phyloP scores from a whole-genome alignment of 225 moss, liverwort and hornwort species.

The Physcomitrellopsis africana region DNA sequence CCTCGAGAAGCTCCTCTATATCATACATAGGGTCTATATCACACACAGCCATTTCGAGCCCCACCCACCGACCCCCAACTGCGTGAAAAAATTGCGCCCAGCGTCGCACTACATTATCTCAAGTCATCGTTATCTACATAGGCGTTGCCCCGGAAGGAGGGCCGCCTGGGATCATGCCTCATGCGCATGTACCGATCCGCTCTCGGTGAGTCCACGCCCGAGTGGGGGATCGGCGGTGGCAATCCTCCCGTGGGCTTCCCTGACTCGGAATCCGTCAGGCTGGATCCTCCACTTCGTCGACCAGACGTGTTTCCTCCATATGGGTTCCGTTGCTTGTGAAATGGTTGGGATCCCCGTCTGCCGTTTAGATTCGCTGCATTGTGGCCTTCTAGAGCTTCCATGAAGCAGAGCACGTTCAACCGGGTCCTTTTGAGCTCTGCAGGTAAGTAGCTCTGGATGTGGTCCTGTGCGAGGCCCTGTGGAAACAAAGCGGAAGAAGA shows the following conservation, averaged over 20 bases:
- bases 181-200: constrained; percentile 44
- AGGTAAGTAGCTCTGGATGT: constrained; percentile 69
- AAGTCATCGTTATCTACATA: constrained; percentile 52
- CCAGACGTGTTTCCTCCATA: constrained; percentile 36
- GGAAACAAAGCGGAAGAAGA: neutral
- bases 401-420: constrained; percentile 89
- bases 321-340: constrained; percentile 24
- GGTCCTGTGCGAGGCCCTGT: constrained; percentile 82
- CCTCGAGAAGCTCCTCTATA: no score
- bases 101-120: constrained; percentile 16
- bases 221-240: constrained; percentile 47
- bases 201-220: constrained; percentile 34
- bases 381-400: constrained; percentile 49
- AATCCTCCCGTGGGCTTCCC: constrained; percentile 40
- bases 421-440: constrained; percentile 82
- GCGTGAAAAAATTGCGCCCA: neutral
- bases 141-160: constrained; percentile 25
- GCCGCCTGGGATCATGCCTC: constrained; percentile 40
- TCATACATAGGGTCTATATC: no score
- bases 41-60: no score
- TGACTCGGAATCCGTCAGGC: constrained; percentile 56
- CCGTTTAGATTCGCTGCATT: constrained; percentile 26
- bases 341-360: constrained; percentile 31
- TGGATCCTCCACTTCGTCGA: constrained; percentile 52
- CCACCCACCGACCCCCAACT: neutral